These are phyloP conservation scores for Curvularia lunata DNA, from an alignment of 2,329 filamentous ascomycete genomes.

Conservation along the genomic window DNA sequence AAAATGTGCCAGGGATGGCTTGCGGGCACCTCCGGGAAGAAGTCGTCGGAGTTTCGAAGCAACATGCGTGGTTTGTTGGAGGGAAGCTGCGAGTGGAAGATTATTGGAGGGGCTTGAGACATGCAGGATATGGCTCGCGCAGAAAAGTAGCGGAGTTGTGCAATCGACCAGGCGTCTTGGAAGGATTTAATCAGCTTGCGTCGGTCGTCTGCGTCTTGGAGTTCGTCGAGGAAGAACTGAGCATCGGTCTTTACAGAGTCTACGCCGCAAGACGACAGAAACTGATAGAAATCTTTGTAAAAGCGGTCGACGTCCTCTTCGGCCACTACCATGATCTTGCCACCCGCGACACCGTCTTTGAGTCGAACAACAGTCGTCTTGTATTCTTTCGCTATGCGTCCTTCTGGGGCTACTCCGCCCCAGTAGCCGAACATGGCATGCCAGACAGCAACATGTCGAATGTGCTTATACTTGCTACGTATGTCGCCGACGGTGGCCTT, in stretches of 20 bases:
- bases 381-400: conserved; percentile 77
- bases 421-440: conserved; percentile 72
- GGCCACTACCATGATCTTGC: conserved; percentile 74
- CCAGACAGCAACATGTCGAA: conserved; percentile 91
- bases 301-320: conserved; percentile 75
- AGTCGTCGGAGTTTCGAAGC: conserved; percentile 88
- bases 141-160: conserved; percentile 78
- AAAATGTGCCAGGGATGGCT: conserved; percentile 96
- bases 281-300: conserved; percentile 91
- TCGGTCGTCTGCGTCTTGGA: conserved; percentile 72
- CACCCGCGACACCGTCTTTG: conserved; percentile 63
- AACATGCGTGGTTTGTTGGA: conserved; percentile 75
- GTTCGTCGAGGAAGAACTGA: conserved; percentile 85
- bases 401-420: conserved; percentile 81
- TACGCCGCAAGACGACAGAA: conserved; percentile 74
- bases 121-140: conserved; percentile 88
- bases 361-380: conserved; percentile 69
- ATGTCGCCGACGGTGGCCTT: conserved; percentile 73
- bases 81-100: conserved; percentile 84
- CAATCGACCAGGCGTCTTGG: conserved; percentile 83
- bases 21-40: conserved; percentile 80
- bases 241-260: conserved; percentile 92
- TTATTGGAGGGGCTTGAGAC: conserved; percentile 84
- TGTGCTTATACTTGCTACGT: conserved; percentile 70
- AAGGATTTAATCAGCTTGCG: conserved; percentile 75